Evolutionary conservation across 129 eudicot species (phyloP).

Genomic region (Pseudognaphalium luteoalbum): DNA sequence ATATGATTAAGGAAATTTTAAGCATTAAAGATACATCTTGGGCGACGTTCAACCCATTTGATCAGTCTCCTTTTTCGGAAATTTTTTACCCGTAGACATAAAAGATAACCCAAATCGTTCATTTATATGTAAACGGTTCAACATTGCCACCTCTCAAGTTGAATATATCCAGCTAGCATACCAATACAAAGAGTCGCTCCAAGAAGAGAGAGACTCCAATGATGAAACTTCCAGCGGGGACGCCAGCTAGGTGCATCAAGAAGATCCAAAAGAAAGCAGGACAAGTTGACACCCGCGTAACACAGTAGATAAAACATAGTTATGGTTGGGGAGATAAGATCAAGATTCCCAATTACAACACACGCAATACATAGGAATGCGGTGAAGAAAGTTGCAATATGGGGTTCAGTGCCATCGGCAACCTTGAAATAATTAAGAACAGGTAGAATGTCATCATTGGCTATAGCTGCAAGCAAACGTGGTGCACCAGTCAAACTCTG

Average conservation of each 20-base stretch:
- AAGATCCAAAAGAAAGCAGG: slow-evolving; percentile 96
- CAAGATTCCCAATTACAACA: slow-evolving; percentile 90
- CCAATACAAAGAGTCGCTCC: slow-evolving; percentile 95
- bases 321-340: slow-evolving; percentile 91
- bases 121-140: background rate
- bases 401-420: slow-evolving; percentile 91
- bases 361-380: slow-evolving; percentile 95
- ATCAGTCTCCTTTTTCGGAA: background rate
- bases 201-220: slow-evolving; percentile 98
- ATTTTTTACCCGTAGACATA: background rate
- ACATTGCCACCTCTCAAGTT: background rate
- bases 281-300: slow-evolving; percentile 95
- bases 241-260: slow-evolving; percentile 99
- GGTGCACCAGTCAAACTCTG: slow-evolving; percentile 98
- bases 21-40: background rate
- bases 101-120: background rate
- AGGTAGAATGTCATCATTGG: slow-evolving; percentile 96
- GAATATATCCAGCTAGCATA: slow-evolving; percentile 27
- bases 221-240: slow-evolving; percentile 99
- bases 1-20: background rate
- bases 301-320: slow-evolving; percentile 97
- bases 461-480: slow-evolving; percentile 96
- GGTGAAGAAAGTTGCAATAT: slow-evolving; percentile 89
- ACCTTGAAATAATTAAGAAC: slow-evolving; percentile 97
- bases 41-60: background rate